Percentiles rank a stretch among this genome's conserved stretches.
phyloP scores from a whole-genome alignment of 2,329 filamentous ascomycete species.

The Niveomyces coronatus region DNA sequence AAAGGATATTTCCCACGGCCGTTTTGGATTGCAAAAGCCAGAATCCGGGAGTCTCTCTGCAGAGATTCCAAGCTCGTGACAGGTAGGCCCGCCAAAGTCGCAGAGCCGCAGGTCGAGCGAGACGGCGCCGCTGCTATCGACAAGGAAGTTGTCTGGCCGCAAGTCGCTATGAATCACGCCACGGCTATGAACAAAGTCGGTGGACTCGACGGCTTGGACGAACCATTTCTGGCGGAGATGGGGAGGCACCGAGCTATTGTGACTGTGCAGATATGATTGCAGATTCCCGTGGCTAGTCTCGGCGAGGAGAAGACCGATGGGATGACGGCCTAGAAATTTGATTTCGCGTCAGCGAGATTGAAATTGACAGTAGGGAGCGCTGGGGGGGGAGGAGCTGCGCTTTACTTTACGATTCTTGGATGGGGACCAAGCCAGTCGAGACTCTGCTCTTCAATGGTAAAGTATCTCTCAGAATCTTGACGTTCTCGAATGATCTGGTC shows the following conservation, averaged over 20 bases:
- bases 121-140: constrained; percentile 16
- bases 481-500: constrained; percentile 8
- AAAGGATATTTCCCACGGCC: constrained; percentile 4
- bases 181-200: constrained; percentile 19
- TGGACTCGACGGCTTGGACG: constrained; percentile 19
- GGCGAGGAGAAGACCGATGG: constrained; percentile 11
- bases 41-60: constrained; percentile 10
- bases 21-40: constrained; percentile 13
- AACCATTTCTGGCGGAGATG: constrained; percentile 15
- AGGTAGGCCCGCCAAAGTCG: constrained; percentile 23
- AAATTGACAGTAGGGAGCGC: background rate
- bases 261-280: constrained; percentile 11
- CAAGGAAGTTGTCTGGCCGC: constrained; percentile 22
- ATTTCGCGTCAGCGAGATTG: background rate
- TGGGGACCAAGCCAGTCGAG: constrained; percentile 10
- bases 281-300: constrained; percentile 14
- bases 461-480: constrained; percentile 7
- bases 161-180: constrained; percentile 25
- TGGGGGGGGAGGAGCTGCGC: background rate
- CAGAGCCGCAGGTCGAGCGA: constrained; percentile 20
- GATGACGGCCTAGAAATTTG: constrained; percentile 4
- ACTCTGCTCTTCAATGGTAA: constrained; percentile 10
- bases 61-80: constrained; percentile 17
- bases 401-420: constrained; percentile 9
- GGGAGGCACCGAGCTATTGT: constrained; percentile 4